Evolutionary conservation across 2,329 filamentous ascomycete species (phyloP).

Genomic region (Cercospora citrullina): DNA sequence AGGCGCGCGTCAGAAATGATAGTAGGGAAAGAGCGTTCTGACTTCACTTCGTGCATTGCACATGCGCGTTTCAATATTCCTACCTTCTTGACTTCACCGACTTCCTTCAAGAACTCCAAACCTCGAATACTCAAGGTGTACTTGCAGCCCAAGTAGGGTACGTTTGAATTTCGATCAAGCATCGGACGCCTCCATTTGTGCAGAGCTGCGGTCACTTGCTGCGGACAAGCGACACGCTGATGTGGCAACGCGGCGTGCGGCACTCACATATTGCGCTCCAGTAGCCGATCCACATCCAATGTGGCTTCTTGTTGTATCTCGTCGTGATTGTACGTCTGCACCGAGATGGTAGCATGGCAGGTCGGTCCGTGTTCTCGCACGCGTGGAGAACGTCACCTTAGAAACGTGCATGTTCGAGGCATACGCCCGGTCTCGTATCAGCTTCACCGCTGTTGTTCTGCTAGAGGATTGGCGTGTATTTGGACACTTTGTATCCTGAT

Average conservation of each 20-base stretch:
- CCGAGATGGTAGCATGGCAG: background rate
- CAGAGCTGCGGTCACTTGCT: background rate
- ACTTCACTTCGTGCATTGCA: constrained; percentile 5
- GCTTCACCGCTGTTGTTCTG: constrained; percentile 44
- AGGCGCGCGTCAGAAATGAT: background rate
- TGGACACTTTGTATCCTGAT: constrained; percentile 68
- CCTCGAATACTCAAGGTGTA: background rate
- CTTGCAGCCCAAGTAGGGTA: background rate
- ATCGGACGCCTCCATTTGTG: background rate
- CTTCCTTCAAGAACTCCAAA: background rate
- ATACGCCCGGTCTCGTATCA: background rate
- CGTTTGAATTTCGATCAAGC: background rate
- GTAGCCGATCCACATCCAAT: background rate
- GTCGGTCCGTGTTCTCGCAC: background rate
- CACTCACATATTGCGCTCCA: background rate
- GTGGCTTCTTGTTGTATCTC: background rate
- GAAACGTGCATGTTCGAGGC: background rate
- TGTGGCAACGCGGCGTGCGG: background rate
- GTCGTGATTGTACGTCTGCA: background rate
- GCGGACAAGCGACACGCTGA: background rate
- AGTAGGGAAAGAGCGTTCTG: background rate
- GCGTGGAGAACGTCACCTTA: background rate
- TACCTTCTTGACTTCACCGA: background rate
- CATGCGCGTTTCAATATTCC: background rate
- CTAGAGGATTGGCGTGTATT: constrained; percentile 78